phyloP scores from a whole-genome alignment of 176 grass and related monocot species.

The Themeda triandra region DNA sequence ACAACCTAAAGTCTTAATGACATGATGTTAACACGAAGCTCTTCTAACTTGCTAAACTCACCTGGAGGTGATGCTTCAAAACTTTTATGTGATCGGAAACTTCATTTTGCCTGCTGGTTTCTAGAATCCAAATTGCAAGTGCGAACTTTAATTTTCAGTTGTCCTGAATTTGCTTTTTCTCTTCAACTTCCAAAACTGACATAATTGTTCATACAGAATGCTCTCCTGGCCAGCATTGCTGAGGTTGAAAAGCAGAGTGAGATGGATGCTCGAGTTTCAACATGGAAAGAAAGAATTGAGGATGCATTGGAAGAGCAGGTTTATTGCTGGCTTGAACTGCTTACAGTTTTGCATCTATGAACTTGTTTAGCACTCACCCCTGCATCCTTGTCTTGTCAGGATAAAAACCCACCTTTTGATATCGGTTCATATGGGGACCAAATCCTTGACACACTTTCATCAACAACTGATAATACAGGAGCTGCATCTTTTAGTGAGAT shows the following conservation, averaged over 20 bases:
- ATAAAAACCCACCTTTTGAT: conserved; percentile 87
- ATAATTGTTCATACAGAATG: conserved; percentile 40
- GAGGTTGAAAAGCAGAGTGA: conserved; percentile 84
- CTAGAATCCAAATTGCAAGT: background rate
- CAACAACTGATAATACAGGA: conserved; percentile 38
- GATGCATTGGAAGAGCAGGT: conserved; percentile 87
- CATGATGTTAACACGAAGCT: background rate
- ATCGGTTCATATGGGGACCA: conserved; percentile 83
- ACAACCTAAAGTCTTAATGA: background rate
- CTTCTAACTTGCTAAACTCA: background rate
- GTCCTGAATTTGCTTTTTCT: background rate
- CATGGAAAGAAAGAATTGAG: conserved; percentile 94
- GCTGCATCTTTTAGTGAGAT: conserved; percentile 65
- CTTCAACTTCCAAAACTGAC: conserved; percentile 10
- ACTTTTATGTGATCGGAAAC: background rate
- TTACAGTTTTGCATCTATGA: background rate
- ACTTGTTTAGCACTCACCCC: conserved; percentile 10
- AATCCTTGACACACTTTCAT: conserved; percentile 64
- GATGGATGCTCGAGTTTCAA: conserved; percentile 86
- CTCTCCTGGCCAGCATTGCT: conserved; percentile 76
- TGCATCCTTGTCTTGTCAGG: conserved; percentile 42
- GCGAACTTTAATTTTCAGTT: background rate
- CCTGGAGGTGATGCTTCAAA: background rate
- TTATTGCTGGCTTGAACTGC: conserved; percentile 20
- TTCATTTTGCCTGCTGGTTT: background rate